A percentile compares a stretch with the other conserved stretches of the same genome.
Evolutionary conservation across 768 basidiomycete genomes (phyloP).

Genomic region (Chalciporus sphaerocephalus): DNA sequence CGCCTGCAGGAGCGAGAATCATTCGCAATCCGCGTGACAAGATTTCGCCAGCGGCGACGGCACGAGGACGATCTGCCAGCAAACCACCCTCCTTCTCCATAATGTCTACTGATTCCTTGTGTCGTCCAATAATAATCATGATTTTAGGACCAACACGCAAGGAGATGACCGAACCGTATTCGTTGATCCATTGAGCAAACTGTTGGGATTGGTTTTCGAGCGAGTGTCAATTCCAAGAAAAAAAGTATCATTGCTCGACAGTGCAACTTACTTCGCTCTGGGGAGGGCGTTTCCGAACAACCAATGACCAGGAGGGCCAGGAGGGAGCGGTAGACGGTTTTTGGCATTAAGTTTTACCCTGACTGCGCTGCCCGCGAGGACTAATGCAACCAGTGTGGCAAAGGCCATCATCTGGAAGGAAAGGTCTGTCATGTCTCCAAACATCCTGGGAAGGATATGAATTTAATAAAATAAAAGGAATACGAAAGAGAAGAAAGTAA

Average conservation of each 20-base stretch:
- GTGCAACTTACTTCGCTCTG: slow-evolving; percentile 21
- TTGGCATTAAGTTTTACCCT: slow-evolving; percentile 5
- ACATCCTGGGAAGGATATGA: slow-evolving; percentile 11
- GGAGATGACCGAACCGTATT: slow-evolving; percentile 59
- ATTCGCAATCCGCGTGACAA: slow-evolving; percentile 56
- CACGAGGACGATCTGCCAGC: slow-evolving; percentile 49
- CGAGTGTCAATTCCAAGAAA: not conserved
- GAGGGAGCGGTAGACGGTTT: slow-evolving; percentile 23
- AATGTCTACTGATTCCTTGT: slow-evolving; percentile 59
- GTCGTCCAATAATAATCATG: slow-evolving; percentile 31
- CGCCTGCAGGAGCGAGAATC: slow-evolving; percentile 51
- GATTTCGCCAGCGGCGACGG: slow-evolving; percentile 56
- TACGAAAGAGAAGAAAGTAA: not conserved
- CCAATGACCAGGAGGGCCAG: slow-evolving; percentile 31
- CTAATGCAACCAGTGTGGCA: slow-evolving; percentile 15
- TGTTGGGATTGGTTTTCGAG: slow-evolving; percentile 29
- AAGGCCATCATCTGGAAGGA: slow-evolving; percentile 15
- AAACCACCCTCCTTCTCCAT: slow-evolving; percentile 61
- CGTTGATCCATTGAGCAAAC: slow-evolving; percentile 57
- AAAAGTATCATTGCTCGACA: not conserved
- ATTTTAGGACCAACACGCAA: slow-evolving; percentile 43
- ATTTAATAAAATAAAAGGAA: not conserved
- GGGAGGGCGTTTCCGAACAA: slow-evolving; percentile 29
- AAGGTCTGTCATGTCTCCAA: slow-evolving; percentile 2
- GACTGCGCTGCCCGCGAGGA: slow-evolving; percentile 11